Evolutionary conservation across 305 asterid species (phyloP).

Genomic region (Stenogyne calaminthoides): DNA sequence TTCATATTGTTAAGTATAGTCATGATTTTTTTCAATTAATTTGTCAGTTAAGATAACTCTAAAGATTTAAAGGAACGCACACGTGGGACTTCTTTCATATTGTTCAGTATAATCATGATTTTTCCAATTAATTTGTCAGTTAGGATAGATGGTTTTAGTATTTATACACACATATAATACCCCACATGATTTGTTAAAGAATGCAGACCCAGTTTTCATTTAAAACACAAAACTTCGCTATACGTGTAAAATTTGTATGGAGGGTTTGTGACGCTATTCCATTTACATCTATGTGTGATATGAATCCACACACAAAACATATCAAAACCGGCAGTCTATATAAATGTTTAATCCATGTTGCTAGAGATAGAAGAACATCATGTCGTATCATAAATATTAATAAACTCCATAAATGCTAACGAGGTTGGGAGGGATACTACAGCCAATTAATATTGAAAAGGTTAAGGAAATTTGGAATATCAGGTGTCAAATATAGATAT

Average conservation of each 20-base stretch:
- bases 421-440: not conserved
- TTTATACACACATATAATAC: not conserved
- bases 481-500: not conserved
- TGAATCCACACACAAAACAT: not conserved
- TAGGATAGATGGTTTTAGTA: not conserved
- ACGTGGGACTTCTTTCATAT: not conserved
- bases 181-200: not conserved
- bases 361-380: not conserved
- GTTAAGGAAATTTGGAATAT: not conserved
- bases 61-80: not conserved
- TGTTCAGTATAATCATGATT: not conserved
- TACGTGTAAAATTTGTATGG: not conserved
- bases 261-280: not conserved
- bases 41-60: not conserved
- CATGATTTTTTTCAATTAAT: not conserved
- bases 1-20: not conserved
- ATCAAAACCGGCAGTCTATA: not conserved
- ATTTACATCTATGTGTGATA: not conserved
- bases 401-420: not conserved
- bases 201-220: not conserved
- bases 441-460: conserved; percentile 2
- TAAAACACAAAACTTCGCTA: not conserved
- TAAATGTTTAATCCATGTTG: not conserved
- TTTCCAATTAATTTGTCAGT: not conserved
- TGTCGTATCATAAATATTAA: not conserved